Percentiles rank a stretch among this genome's conserved stretches.
phyloP scores from a whole-genome alignment of 768 basidiomycete genomes.

The Leccinum boreale region DNA sequence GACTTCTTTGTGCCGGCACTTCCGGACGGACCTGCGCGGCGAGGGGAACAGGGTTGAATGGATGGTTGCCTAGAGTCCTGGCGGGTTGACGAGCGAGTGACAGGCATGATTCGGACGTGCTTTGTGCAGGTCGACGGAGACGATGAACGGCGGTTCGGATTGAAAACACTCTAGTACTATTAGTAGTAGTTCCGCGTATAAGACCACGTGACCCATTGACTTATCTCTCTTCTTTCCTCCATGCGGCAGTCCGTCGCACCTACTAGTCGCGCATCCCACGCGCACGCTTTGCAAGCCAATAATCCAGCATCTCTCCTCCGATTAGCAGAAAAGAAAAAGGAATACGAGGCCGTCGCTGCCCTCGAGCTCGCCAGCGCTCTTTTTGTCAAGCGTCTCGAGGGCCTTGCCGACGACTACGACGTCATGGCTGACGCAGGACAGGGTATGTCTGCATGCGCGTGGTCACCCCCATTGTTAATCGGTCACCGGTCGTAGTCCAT shows the following conservation, averaged over 20 bases:
- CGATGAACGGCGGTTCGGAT: not conserved
- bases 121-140: not conserved
- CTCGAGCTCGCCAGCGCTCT: slow-evolving; percentile 61
- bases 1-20: slow-evolving; percentile 14
- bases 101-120: slow-evolving; percentile 22
- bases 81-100: slow-evolving; percentile 28
- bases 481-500: slow-evolving; percentile 45
- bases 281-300: slow-evolving; percentile 36
- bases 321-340: slow-evolving; percentile 76
- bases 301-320: slow-evolving; percentile 52
- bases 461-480: not conserved
- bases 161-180: not conserved
- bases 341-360: slow-evolving; percentile 71
- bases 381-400: slow-evolving; percentile 66
- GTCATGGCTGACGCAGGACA: slow-evolving; percentile 75
- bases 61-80: slow-evolving; percentile 3
- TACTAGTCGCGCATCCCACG: slow-evolving; percentile 49
- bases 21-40: slow-evolving; percentile 6
- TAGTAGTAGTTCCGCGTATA: slow-evolving; percentile 9
- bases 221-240: not conserved
- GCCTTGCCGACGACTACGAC: slow-evolving; percentile 67
- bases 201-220: slow-evolving; percentile 14
- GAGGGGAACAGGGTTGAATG: slow-evolving; percentile 3
- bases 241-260: slow-evolving; percentile 60
- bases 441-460: slow-evolving; percentile 37